These are phyloP conservation scores for Lophiotrema nucula DNA, from an alignment of 495 filamentous ascomycete species.

Conservation along the genomic window DNA sequence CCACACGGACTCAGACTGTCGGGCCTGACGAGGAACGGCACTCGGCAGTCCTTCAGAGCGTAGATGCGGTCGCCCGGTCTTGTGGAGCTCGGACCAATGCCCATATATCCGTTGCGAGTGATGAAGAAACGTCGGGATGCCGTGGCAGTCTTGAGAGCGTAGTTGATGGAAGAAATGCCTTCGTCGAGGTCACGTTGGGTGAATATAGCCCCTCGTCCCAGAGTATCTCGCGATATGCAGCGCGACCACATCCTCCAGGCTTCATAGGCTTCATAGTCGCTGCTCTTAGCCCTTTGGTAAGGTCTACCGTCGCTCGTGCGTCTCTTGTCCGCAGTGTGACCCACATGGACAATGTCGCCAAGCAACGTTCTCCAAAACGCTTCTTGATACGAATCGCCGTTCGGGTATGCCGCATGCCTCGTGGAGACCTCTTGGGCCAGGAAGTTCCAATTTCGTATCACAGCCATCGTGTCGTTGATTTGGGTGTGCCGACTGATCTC, in stretches of 20 bases:
- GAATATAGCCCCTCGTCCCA: slow-evolving; percentile 10
- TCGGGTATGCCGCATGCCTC: too few species aligned
- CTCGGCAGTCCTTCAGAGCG: slow-evolving; percentile 25
- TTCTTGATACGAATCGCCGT: too few species aligned
- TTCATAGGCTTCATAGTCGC: slow-evolving; percentile 10
- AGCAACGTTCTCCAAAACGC: too few species aligned
- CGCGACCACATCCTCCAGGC: slow-evolving; percentile 24
- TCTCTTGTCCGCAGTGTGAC: too few species aligned
- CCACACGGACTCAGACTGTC: background rate
- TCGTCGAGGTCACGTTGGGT: slow-evolving; percentile 23
- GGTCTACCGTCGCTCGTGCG: too few species aligned
- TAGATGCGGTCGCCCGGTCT: slow-evolving; percentile 23
- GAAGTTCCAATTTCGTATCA: too few species aligned
- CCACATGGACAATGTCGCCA: too few species aligned
- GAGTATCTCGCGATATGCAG: slow-evolving; percentile 18
- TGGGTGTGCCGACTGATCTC: too few species aligned
- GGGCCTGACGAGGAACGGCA: slow-evolving; percentile 30
- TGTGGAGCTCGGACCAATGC: slow-evolving; percentile 29
- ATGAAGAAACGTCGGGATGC: slow-evolving; percentile 30
- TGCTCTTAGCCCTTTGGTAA: slow-evolving; percentile 10
- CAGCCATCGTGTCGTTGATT: too few species aligned
- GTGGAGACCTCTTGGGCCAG: too few species aligned
- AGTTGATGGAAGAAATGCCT: slow-evolving; percentile 30
- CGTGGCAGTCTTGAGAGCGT: slow-evolving; percentile 30
- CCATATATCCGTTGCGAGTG: slow-evolving; percentile 33